Conservation (phyloP, 2,329 filamentous ascomycete species). For the Aspergillus pseudoglaucus region DNA sequence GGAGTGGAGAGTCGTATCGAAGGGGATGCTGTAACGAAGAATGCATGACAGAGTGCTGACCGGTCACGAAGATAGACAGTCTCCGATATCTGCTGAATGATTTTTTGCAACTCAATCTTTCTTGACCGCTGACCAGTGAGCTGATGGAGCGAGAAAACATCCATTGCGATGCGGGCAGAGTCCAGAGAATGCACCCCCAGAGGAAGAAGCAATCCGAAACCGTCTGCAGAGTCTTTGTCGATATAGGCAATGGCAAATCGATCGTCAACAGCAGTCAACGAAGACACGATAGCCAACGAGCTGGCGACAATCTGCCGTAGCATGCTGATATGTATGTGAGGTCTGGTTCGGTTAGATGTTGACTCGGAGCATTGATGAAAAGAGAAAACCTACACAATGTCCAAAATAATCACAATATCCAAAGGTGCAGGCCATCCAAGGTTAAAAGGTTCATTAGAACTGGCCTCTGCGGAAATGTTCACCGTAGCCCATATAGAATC, state of each 20-base stretch:
- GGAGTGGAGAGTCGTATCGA: constrained; percentile 14
- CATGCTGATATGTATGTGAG: constrained; percentile 9
- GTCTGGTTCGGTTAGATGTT: constrained; percentile 1
- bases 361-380: not conserved
- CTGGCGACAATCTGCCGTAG: constrained; percentile 17
- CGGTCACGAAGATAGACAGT: constrained; percentile 18
- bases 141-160: constrained; percentile 13
- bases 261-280: constrained; percentile 17
- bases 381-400: constrained; percentile 24
- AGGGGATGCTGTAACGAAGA: constrained; percentile 23
- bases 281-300: constrained; percentile 18
- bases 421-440: constrained; percentile 19
- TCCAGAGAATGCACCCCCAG: constrained; percentile 19
- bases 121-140: constrained; percentile 4
- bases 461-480: constrained; percentile 21
- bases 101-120: constrained; percentile 8
- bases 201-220: constrained; percentile 20
- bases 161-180: constrained; percentile 12
- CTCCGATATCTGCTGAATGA: constrained; percentile 18
- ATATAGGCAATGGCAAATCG: constrained; percentile 21
- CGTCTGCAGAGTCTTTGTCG: constrained; percentile 10
- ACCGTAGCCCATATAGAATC: constrained; percentile 15
- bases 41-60: constrained; percentile 26
- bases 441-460: constrained; percentile 12
- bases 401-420: constrained; percentile 30